These are phyloP conservation scores for Candida nanaspora DNA, from an alignment of 805 yeast species.

Conservation along the genomic window DNA sequence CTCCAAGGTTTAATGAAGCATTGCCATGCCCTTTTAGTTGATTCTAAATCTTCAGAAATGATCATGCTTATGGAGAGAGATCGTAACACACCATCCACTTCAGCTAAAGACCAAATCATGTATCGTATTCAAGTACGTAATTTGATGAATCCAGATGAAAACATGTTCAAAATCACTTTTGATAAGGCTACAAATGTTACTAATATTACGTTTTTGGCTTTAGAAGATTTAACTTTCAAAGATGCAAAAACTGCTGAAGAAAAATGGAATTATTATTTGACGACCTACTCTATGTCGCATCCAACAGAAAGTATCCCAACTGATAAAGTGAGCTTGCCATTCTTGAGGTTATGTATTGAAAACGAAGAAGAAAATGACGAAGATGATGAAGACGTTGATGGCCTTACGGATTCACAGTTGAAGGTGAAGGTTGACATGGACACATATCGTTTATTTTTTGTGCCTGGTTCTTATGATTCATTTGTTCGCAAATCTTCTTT, in stretches of 20 bases:
- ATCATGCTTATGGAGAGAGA: constrained; percentile 78
- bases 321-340: constrained; percentile 70
- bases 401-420: constrained; percentile 60
- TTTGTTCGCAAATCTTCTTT: constrained; percentile 51
- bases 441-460: constrained; percentile 76
- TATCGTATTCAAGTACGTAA: constrained; percentile 84
- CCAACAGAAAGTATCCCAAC: constrained; percentile 95
- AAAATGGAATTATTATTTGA: constrained; percentile 87
- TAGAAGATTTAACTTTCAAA: constrained; percentile 82
- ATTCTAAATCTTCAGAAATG: constrained; percentile 73
- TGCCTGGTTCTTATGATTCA: constrained; percentile 70
- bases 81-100: constrained; percentile 53
- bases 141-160: constrained; percentile 74
- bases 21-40: constrained; percentile 76
- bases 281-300: constrained; percentile 88
- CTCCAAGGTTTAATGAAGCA: constrained; percentile 80
- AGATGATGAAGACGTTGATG: constrained; percentile 40
- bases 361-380: constrained; percentile 33
- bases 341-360: constrained; percentile 53
- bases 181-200: constrained; percentile 46
- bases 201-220: constrained; percentile 73
- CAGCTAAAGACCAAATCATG: constrained; percentile 81
- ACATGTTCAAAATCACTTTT: constrained; percentile 83
- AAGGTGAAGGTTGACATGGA: constrained; percentile 74
- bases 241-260: constrained; percentile 66